Base-by-base conservation (phyloP, 169 alveolate species). In the Plasmodium sp. region DNA sequence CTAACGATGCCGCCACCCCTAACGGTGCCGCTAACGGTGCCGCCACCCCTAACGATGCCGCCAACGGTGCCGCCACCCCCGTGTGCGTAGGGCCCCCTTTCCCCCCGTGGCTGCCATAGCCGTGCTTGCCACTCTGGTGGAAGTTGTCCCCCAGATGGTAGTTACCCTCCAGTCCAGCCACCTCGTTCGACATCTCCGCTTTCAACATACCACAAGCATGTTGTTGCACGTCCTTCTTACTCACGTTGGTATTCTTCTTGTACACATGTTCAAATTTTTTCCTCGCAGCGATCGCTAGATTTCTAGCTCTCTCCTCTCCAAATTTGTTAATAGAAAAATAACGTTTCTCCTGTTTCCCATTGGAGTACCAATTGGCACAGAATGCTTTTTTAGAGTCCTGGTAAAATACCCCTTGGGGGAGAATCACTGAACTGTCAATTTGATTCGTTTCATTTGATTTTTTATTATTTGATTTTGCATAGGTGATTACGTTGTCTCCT, bases 351-450 rank as follows among this genome's bases (percentile, higher is more conserved):
- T 97, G 96, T 93, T 96, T 96, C 67, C 98, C 96, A 94, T 96
- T 96, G 16, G 96, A 97, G 67, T 96, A 96, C 98, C 98, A 96
- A 27, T 96, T 96, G 5, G 98, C 98, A 92, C 95, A 92, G 62
- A 92, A 92, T 2, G 95, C 95, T 81, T 92, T 92, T 33, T 92
- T 92, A 2, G 95, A 92, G 83, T 92, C 95, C 34, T 92, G 95
- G 51, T 92, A 92, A 33, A 92, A 92, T 0, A 92, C 95, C 5
- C 95, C 95, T 41, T 92, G 95, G 12, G 95, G 95, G 58, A 92
- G 75, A 43, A 79, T 81, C n/a, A 92, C 92, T 14, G 95, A 81
- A 1, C 27, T 22, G 5, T 92, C 92, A 6, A 72, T n/a, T 51
- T 81, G n/a, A 77, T 51, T 81, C 36, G 48, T 34, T 3, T 92